These are phyloP conservation scores for Trypanosoma mega DNA, from an alignment of 208 protist species.

Conservation along the genomic window DNA sequence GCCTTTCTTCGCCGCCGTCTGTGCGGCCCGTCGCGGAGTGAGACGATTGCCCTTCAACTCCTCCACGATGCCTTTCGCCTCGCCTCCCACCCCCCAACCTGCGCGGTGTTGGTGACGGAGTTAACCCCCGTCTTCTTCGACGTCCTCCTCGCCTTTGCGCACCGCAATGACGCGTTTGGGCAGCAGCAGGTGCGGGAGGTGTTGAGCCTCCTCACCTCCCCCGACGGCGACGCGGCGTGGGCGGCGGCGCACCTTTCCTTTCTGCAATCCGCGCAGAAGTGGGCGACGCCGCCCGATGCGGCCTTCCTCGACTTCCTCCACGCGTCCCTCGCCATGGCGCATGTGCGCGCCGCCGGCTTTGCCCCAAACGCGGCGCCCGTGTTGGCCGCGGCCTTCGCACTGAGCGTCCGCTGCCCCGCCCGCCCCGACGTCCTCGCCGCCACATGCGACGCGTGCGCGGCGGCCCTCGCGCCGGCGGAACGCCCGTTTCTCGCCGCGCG, in stretches of 20 bases:
- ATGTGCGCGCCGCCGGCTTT: too few relatives aligned
- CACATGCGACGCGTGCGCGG: too few relatives aligned
- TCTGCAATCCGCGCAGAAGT: background rate
- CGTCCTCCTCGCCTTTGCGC: background rate
- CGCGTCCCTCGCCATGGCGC: too few relatives aligned
- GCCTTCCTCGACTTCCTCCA: too few relatives aligned
- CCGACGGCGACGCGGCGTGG: background rate
- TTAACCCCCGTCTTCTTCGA: background rate
- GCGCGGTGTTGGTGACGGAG: background rate
- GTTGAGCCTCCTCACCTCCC: background rate
- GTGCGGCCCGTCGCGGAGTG: too few relatives aligned
- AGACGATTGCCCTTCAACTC: background rate
- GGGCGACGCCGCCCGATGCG: too few relatives aligned
- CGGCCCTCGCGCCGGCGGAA: slow-evolving; percentile 2
- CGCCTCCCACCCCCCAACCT: slow-evolving; percentile 3
- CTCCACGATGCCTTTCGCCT: background rate
- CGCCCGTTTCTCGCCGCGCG: slow-evolving; percentile 13
- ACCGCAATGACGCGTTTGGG: slow-evolving; percentile 1
- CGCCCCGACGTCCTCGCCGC: too few relatives aligned
- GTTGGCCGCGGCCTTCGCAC: too few relatives aligned
- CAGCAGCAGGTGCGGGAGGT: slow-evolving; percentile 2
- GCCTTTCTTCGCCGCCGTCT: background rate
- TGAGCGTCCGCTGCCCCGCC: too few relatives aligned
- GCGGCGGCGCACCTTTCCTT: background rate
- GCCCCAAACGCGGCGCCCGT: too few relatives aligned